phyloP scores from a whole-genome alignment of 805 yeast genomes.

The Barnettozyma sucrosica region DNA sequence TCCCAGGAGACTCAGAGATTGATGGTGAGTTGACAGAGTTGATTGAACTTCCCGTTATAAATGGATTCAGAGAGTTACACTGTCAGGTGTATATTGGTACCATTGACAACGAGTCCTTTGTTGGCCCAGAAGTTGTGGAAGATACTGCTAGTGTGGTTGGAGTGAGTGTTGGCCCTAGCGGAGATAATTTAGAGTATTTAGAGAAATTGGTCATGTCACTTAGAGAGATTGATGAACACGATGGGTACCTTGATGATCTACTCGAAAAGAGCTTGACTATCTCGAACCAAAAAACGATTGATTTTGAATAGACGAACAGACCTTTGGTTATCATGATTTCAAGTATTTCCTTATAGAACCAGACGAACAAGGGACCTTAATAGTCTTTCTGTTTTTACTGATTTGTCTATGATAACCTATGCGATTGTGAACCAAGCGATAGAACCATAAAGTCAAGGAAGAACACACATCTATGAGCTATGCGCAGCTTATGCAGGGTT shows the following conservation, averaged over 20 bases:
- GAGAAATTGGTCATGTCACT: constrained; percentile 46
- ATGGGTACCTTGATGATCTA: constrained; percentile 7
- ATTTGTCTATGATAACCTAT: no score
- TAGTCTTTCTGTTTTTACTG: no score
- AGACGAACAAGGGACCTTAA: no score
- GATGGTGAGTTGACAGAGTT: neutral
- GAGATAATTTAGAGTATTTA: constrained; percentile 71
- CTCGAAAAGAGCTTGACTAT: neutral
- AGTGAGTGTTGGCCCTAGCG: constrained; percentile 68
- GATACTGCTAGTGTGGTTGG: constrained; percentile 58
- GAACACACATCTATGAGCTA: no score
- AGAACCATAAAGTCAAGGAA: no score
- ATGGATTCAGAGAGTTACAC: constrained; percentile 36
- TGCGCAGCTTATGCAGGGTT: no score
- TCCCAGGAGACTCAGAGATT: neutral
- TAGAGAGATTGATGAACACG: constrained; percentile 22
- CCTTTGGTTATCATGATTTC: neutral
- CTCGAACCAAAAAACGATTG: neutral
- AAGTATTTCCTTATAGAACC: no score
- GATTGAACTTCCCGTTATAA: constrained; percentile 24
- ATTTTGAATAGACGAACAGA: neutral
- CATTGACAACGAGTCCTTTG: constrained; percentile 69
- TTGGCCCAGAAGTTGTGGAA: constrained; percentile 68
- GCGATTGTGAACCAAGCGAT: no score
- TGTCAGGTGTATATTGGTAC: constrained; percentile 82